Evolutionary conservation across 768 basidiomycete species (phyloP), one percentile per base, ranked within the genome.

Genomic region (Collybiopsis confluens): DNA sequence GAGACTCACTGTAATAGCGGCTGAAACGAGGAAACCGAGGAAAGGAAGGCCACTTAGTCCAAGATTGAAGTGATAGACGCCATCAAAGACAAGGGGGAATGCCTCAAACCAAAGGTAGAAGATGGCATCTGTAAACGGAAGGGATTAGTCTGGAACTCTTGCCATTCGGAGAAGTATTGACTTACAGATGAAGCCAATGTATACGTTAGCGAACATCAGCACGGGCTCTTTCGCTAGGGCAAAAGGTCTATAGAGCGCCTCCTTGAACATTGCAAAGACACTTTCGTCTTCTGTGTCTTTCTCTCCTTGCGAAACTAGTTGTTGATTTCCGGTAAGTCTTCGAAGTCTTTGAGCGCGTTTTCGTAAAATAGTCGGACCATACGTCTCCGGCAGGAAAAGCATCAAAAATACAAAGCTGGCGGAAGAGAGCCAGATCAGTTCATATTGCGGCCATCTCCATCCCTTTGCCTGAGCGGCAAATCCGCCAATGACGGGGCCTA

Each of bases 371-470:
- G 56, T 63, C 16, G 58, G 59, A 37, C 37, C 58, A 20, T 57
- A 60, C 0, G 70, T 70, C 60, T 71, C 70, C 2, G 70, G 69
- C 24, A 65, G 60, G 45, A 65, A 60, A 15, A 68, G 59, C 33
- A 65, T 54, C 3, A 71, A 58, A 13, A 70, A 54, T 4, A 64
- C 55, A 23, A 70, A 41, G 4, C 67, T 47, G 20, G 59, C 56
- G 4, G 61, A 56, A 1, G 64, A 64, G 42, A 71, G 59, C 69
- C 69, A 71, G 27, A 70, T 45, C 27, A 71, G 56, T 56, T 66
- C 66, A 62, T 65, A 66, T 45, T 68, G 63, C 9, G 69, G 68
- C 69, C 70, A 71, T 13, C 58, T 58, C 70, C 69, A 71, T 7
- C 59, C 54, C 35, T 71, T 52, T 5, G 56, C 59, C 49, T 68